These are phyloP conservation scores for Bathelium albidoporum DNA, from an alignment of 495 filamentous ascomycete species.

Conservation along the genomic window DNA sequence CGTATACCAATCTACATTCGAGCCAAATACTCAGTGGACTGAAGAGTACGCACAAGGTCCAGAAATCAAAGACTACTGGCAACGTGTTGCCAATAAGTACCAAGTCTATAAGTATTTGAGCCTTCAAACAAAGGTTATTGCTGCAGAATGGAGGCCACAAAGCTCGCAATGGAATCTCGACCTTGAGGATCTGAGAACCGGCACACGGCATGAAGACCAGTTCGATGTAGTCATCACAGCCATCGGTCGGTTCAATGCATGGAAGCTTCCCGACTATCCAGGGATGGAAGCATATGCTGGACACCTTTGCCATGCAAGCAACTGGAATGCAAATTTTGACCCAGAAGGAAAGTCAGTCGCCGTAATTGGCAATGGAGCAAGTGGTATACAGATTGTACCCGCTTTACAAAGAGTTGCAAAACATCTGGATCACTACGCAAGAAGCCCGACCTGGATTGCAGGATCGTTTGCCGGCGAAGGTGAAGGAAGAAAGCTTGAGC, in stretches of 20 bases:
- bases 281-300: constrained; percentile 43
- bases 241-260: constrained; percentile 45
- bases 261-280: constrained; percentile 42
- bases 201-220: constrained; percentile 40
- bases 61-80: constrained; percentile 60
- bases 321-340: constrained; percentile 43
- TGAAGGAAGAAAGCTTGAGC: constrained; percentile 26
- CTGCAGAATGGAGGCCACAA: constrained; percentile 43
- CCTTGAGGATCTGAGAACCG: constrained; percentile 30
- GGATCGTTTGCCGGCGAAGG: constrained; percentile 37
- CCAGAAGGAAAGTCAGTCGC: constrained; percentile 46
- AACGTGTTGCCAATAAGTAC: constrained; percentile 48
- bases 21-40: constrained; percentile 55
- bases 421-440: constrained; percentile 54
- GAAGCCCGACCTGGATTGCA: constrained; percentile 61
- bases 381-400: constrained; percentile 46
- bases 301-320: constrained; percentile 42
- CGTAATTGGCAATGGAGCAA: constrained; percentile 51
- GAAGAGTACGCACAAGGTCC: constrained; percentile 52
- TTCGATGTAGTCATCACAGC: constrained; percentile 54
- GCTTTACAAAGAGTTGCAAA: constrained; percentile 46
- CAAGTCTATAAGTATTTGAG: constrained; percentile 49
- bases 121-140: constrained; percentile 40
- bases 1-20: constrained; percentile 57
- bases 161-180: constrained; percentile 43